These are phyloP conservation scores for Phytophthora pini DNA, from an alignment of 352 stramenopile genomes.

Conservation along the genomic window DNA sequence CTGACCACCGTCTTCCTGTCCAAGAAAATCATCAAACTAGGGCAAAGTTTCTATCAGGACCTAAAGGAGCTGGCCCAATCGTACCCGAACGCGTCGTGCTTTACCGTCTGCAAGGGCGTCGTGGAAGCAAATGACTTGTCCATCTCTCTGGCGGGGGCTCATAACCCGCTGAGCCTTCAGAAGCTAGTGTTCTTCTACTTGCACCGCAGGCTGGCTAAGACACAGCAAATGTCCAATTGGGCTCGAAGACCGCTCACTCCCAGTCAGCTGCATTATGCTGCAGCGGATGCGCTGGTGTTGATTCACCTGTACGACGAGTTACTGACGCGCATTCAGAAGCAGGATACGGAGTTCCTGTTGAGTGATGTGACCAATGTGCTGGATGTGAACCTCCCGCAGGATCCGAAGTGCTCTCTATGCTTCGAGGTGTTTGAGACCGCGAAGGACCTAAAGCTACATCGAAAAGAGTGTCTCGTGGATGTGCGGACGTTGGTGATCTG, in stretches of 20 bases:
- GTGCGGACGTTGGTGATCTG: constrained; percentile 53
- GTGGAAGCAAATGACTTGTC: constrained; percentile 84
- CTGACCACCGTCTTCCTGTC: constrained; percentile 68
- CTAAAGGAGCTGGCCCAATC: constrained; percentile 63
- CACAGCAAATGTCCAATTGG: constrained; percentile 85
- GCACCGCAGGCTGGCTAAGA: constrained; percentile 71
- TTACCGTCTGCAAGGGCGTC: constrained; percentile 65
- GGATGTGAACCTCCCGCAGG: constrained; percentile 53
- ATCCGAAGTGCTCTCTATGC: constrained; percentile 64
- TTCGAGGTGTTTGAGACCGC: constrained; percentile 48
- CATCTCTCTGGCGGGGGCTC: constrained; percentile 50
- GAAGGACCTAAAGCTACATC: constrained; percentile 52
- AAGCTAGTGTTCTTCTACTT: constrained; percentile 83
- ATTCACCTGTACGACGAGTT: constrained; percentile 78
- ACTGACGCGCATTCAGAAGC: constrained; percentile 39
- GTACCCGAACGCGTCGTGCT: constrained; percentile 76
- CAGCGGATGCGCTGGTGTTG: constrained; percentile 72
- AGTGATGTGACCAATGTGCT: constrained; percentile 65
- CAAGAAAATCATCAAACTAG: constrained; percentile 71
- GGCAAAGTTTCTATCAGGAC: constrained; percentile 69
- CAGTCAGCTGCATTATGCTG: constrained; percentile 74
- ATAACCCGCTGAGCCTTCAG: constrained; percentile 73
- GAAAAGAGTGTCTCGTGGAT: constrained; percentile 48
- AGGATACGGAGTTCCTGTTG: constrained; percentile 42
- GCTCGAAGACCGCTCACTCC: constrained; percentile 61